A percentile compares a stretch with the other conserved stretches of the same genome.
Conservation (phyloP, 768 basidiomycete species). For the Mycena galopus region DNA sequence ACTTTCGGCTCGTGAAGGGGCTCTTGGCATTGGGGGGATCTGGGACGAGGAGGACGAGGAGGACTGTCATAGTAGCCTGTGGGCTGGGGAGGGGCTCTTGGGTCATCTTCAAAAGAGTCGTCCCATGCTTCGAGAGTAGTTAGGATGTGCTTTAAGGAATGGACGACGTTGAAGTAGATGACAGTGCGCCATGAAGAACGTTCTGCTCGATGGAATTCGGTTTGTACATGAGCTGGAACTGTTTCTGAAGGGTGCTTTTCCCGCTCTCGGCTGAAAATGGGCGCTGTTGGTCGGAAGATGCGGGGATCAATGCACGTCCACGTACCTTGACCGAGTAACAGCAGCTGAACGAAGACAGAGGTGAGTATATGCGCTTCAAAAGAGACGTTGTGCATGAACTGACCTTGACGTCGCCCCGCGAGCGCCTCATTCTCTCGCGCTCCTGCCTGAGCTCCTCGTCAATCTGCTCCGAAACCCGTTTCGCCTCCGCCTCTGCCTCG, state of each 20-base stretch:
- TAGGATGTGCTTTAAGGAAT: constrained; percentile 78
- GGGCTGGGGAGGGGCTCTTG: constrained; percentile 37
- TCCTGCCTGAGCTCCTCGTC: constrained; percentile 84
- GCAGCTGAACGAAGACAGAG: constrained; percentile 55
- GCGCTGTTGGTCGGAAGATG: not conserved
- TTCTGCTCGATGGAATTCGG: constrained; percentile 76
- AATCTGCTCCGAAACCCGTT: constrained; percentile 82
- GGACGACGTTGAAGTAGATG: constrained; percentile 83
- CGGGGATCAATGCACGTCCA: not conserved
- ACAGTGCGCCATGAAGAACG: constrained; percentile 80
- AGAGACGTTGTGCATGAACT: constrained; percentile 15
- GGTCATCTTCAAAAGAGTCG: constrained; percentile 67
- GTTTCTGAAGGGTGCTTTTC: constrained; percentile 83
- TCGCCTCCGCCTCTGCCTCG: constrained; percentile 78
- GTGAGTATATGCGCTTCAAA: constrained; percentile 54
- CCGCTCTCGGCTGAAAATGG: constrained; percentile 70
- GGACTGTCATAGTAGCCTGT: constrained; percentile 27
- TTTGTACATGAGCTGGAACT: constrained; percentile 86
- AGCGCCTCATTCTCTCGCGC: constrained; percentile 72
- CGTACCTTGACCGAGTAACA: constrained; percentile 74
- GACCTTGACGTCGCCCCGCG: constrained; percentile 84
- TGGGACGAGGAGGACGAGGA: constrained; percentile 12
- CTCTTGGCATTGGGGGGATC: constrained; percentile 38
- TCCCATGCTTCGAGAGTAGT: constrained; percentile 73
- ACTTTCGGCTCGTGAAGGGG: constrained; percentile 44